phyloP scores from a whole-genome alignment of 73 alveolate species.

The Stentor roeselii region DNA sequence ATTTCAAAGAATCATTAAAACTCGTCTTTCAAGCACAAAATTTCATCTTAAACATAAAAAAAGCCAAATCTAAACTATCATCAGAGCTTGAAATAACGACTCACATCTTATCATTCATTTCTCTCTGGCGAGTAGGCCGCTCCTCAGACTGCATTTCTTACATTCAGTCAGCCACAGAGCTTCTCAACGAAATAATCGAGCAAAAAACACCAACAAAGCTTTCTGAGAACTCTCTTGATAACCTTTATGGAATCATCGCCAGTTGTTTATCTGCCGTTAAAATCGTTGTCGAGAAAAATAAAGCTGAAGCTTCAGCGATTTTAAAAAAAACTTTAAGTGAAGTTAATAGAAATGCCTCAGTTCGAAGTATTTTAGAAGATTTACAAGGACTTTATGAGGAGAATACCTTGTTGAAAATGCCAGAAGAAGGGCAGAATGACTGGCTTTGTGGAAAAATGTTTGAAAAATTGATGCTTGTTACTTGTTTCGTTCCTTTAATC shows the following conservation, averaged over 20 bases:
- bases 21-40: slow-evolving; percentile 22
- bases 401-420: not conserved
- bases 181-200: not conserved
- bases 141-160: not conserved
- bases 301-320: not conserved
- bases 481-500: not conserved
- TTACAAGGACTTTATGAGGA: not conserved
- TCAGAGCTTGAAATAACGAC: not conserved
- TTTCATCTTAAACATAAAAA: not conserved
- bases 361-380: not conserved
- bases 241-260: slow-evolving; percentile 2
- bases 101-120: not conserved
- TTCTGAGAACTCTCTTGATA: not conserved
- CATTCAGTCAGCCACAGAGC: not conserved
- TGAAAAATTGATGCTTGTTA: not conserved
- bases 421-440: not conserved
- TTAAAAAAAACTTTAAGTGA: not conserved
- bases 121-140: not conserved
- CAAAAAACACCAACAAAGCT: not conserved
- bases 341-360: not conserved
- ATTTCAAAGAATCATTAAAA: slow-evolving; percentile 8
- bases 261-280: not conserved
- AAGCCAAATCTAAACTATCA: not conserved
- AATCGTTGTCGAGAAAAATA: not conserved
- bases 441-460: not conserved